Conservation (phyloP, 2,329 filamentous ascomycete genomes). For the Chaetomium globosum region DNA sequence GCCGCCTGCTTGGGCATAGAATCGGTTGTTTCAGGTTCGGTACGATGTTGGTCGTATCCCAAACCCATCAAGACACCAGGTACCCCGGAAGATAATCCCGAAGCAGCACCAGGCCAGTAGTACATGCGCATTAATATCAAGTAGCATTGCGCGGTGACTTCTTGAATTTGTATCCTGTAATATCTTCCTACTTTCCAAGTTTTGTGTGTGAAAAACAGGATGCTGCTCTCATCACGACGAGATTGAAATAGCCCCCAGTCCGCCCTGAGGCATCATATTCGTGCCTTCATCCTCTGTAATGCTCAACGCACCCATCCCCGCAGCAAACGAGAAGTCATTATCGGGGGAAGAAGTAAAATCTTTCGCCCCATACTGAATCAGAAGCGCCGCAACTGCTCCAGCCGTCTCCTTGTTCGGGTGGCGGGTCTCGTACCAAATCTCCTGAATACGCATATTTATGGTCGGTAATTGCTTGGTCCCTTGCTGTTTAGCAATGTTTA, state of each 20-base stretch:
- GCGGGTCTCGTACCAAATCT: background rate
- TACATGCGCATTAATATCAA: too few relatives aligned
- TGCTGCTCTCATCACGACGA: background rate
- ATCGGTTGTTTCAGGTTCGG: background rate
- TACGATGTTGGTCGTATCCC: too few relatives aligned
- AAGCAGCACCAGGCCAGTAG: too few relatives aligned
- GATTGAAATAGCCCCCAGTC: background rate
- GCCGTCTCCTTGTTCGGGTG: too few relatives aligned
- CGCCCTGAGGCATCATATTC: background rate
- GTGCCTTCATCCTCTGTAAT: background rate
- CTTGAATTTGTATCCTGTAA: too few relatives aligned
- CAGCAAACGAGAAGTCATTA: background rate
- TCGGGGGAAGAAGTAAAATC: background rate
- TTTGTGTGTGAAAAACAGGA: too few relatives aligned
- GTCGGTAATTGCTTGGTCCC: background rate
- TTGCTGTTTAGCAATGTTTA: background rate
- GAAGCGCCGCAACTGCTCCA: background rate
- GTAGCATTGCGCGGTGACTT: too few relatives aligned
- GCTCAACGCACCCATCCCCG: background rate
- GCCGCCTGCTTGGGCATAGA: background rate
- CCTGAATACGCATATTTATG: background rate
- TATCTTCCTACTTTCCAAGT: too few relatives aligned
- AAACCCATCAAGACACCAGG: too few relatives aligned
- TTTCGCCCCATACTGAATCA: conserved; percentile 4
- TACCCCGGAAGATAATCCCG: too few relatives aligned